phyloP scores from a whole-genome alignment of 2,329 filamentous ascomycete species.

The Curvularia eragrostidis region DNA sequence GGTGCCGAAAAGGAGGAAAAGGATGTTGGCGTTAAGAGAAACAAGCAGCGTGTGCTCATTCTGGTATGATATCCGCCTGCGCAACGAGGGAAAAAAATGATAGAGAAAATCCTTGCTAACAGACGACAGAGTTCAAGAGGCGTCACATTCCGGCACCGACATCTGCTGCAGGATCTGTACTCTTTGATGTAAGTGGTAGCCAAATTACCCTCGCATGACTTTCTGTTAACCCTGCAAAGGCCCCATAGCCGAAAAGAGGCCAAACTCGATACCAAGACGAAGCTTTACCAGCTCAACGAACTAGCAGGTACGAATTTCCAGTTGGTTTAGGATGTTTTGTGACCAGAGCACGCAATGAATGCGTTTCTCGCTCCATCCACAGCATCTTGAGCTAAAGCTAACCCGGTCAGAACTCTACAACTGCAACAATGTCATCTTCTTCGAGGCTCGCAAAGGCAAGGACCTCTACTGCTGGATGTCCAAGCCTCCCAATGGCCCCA shows the following conservation, averaged over 20 bases:
- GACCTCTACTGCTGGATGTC: slow-evolving; percentile 94
- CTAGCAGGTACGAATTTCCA: slow-evolving; percentile 40
- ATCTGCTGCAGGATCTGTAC: slow-evolving; percentile 88
- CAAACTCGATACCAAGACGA: slow-evolving; percentile 96
- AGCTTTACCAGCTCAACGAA: slow-evolving; percentile 62
- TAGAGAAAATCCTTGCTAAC: not conserved
- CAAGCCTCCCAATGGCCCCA: slow-evolving; percentile 85
- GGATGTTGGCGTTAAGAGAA: slow-evolving; percentile 47
- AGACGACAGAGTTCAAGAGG: slow-evolving; percentile 75
- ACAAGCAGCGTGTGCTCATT: slow-evolving; percentile 75
- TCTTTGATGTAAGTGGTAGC: slow-evolving; percentile 67
- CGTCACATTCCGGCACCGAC: slow-evolving; percentile 91
- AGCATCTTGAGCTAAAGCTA: slow-evolving; percentile 9
- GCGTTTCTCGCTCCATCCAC: not conserved
- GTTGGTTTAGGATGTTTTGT: not conserved
- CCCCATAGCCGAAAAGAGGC: slow-evolving; percentile 93
- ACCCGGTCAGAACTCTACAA: slow-evolving; percentile 72
- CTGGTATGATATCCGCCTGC: slow-evolving; percentile 53
- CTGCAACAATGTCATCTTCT: slow-evolving; percentile 93
- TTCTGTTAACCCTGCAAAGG: slow-evolving; percentile 26
- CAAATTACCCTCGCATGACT: not conserved
- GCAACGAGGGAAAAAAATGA: slow-evolving; percentile 1
- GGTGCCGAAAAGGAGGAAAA: slow-evolving; percentile 50
- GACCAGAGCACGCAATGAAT: not conserved
- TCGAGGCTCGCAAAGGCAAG: slow-evolving; percentile 92